Evolutionary conservation across 164 flowering plant species (phyloP), one percentile per base, ranked within the genome.

Genomic region (Amborella trichopoda): DNA sequence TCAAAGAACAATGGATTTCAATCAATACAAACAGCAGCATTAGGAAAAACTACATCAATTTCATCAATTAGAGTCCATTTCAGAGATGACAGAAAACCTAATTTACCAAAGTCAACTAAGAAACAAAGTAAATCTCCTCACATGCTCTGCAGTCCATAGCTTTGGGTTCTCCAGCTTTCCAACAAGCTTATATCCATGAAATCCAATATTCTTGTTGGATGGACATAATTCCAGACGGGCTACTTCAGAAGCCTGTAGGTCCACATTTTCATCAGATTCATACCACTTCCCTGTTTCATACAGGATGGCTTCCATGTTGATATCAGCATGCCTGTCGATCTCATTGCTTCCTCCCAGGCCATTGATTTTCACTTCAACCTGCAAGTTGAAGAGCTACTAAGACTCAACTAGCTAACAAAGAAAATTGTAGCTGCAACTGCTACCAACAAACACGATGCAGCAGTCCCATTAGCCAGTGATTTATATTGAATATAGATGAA

Each of bases 131-230:
- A 56, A 54, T 24, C 39, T 55, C 21, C 77, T 76, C 46, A 91
- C 99, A 30, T 77, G 69, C 68, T 91, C 99, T 23, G 99, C 95
- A 64, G 94, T 78, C 99, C 99, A 91, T 43, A 91, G 88, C 63
- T 63, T 87, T 20, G 99, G 99, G 50, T 3, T 65, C 53, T 72
- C 74, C 44, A 91, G 56, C 66, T 47, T 75, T 44, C 94, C 99
- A 2, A 14, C 55, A 40, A 91, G 90, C 26, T 60, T 16, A 58
- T 74, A 74, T 36, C 86, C 98, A 40, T 70, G 75, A 71, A 83
- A 90, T 11, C 84, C 86, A 14, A 60, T 66, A 27, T 21, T 27
- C 10, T 49, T 14, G 56, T 28, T 60, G 40, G 68, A 50, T 44
- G 60, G 60, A 39, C 38, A 45, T 18, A 71, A 53, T 52, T 64